Evolutionary conservation across 768 basidiomycete species (phyloP).

Genomic region (Aureoboletus auriporus): DNA sequence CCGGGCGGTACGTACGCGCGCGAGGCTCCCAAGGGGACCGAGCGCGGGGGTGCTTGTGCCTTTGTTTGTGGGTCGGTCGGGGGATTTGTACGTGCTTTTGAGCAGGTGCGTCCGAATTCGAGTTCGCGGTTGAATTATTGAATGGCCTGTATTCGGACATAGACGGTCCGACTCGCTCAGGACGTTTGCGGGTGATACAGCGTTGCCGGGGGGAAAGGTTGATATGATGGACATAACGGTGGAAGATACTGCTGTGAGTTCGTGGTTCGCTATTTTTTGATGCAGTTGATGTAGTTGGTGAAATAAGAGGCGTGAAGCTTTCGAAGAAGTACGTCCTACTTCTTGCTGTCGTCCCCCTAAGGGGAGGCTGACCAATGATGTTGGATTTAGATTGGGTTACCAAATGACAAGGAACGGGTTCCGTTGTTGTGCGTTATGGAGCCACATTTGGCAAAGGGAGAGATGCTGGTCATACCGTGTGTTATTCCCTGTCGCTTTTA

Average conservation of each 20-base stretch:
- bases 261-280: neutral
- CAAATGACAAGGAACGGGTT: slow-evolving; percentile 62
- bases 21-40: slow-evolving; percentile 49
- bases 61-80: slow-evolving; percentile 77
- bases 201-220: slow-evolving; percentile 80
- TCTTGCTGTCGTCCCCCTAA: neutral
- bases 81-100: slow-evolving; percentile 84
- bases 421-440: slow-evolving; percentile 76
- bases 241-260: slow-evolving; percentile 74
- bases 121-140: too few relatives aligned
- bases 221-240: slow-evolving; percentile 63
- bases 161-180: slow-evolving; percentile 73
- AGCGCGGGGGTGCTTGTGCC: slow-evolving; percentile 80
- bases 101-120: slow-evolving; percentile 52
- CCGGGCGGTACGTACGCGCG: slow-evolving; percentile 27
- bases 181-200: slow-evolving; percentile 84
- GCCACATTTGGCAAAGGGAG: slow-evolving; percentile 70
- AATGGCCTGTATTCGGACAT: neutral
- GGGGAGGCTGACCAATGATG: neutral
- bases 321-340: slow-evolving; percentile 65
- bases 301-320: slow-evolving; percentile 78
- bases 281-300: neutral
- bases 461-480: slow-evolving; percentile 81
- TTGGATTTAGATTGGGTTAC: slow-evolving; percentile 69
- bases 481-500: slow-evolving; percentile 24